Conservation (phyloP, 1,284 basidiomycete genomes). For the Malassezia vespertilionis region DNA sequence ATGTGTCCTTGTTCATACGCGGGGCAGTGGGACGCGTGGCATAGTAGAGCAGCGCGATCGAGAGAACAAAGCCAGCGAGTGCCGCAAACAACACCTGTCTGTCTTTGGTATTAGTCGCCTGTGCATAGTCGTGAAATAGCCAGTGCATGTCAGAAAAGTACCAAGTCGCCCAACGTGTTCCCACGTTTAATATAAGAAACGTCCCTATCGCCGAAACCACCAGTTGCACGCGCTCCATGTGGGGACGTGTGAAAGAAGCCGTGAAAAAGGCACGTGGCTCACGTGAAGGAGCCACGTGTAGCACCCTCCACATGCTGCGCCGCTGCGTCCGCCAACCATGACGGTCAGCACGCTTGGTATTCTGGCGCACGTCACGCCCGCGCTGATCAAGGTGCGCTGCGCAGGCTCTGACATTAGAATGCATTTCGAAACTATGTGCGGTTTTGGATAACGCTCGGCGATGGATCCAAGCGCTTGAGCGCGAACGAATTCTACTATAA, state of each 20-base stretch:
- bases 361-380: slow-evolving; percentile 33
- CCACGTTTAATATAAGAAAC: slow-evolving; percentile 18
- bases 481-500: slow-evolving; percentile 24
- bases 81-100: slow-evolving; percentile 34
- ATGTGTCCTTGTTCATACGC: slow-evolving; percentile 62
- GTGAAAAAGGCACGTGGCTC: neutral
- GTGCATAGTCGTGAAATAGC: slow-evolving; percentile 25
- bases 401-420: slow-evolving; percentile 11
- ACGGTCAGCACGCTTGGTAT: slow-evolving; percentile 34
- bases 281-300: neutral
- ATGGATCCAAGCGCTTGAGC: slow-evolving; percentile 4
- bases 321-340: slow-evolving; percentile 18
- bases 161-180: neutral
- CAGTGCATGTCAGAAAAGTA: slow-evolving; percentile 19
- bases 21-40: slow-evolving; percentile 50
- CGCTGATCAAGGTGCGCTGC: slow-evolving; percentile 26
- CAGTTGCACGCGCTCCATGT: slow-evolving; percentile 23
- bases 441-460: slow-evolving; percentile 1
- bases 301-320: slow-evolving; percentile 1
- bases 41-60: slow-evolving; percentile 32
- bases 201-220: slow-evolving; percentile 26
- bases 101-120: slow-evolving; percentile 38
- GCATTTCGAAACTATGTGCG: slow-evolving; percentile 12
- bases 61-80: slow-evolving; percentile 29
- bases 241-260: too few relatives aligned